phyloP scores from a whole-genome alignment of 2,329 filamentous ascomycete genomes.

The Helotiales sp. region DNA sequence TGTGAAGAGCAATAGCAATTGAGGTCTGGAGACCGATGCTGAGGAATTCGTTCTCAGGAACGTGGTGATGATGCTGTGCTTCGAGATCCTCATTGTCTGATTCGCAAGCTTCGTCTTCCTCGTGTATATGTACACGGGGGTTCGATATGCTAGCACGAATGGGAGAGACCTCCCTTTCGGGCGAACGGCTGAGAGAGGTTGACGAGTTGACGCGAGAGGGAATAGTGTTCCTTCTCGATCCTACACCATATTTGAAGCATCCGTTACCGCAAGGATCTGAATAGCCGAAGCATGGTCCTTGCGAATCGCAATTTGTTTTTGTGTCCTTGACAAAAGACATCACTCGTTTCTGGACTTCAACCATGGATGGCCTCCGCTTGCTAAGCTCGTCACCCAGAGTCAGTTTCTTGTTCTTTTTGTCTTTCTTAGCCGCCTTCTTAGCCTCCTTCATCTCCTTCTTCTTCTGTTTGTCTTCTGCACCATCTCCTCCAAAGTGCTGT shows the following conservation, averaged over 20 bases:
- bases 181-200: not conserved
- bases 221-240: constrained; percentile 21
- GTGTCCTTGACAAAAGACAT: constrained; percentile 66
- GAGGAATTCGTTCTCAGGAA: constrained; percentile 89
- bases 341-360: constrained; percentile 54
- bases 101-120: constrained; percentile 15
- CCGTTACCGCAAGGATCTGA: constrained; percentile 66
- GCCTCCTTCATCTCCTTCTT: too few species aligned
- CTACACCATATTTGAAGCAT: constrained; percentile 59
- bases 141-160: not conserved
- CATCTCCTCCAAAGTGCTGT: constrained; percentile 1
- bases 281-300: constrained; percentile 63
- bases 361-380: constrained; percentile 52
- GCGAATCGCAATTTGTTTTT: constrained; percentile 61
- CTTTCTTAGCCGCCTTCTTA: not conserved
- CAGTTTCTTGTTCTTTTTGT: not conserved
- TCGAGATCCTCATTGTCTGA: constrained; percentile 27
- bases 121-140: constrained; percentile 11
- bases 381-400: not conserved
- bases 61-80: constrained; percentile 80
- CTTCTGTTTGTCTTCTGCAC: not conserved
- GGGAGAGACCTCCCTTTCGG: not conserved
- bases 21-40: constrained; percentile 95
- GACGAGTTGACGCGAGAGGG: not conserved
- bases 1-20: constrained; percentile 92